phyloP scores from a whole-genome alignment of 1,284 basidiomycete genomes.

The Ganoderma sp. region DNA sequence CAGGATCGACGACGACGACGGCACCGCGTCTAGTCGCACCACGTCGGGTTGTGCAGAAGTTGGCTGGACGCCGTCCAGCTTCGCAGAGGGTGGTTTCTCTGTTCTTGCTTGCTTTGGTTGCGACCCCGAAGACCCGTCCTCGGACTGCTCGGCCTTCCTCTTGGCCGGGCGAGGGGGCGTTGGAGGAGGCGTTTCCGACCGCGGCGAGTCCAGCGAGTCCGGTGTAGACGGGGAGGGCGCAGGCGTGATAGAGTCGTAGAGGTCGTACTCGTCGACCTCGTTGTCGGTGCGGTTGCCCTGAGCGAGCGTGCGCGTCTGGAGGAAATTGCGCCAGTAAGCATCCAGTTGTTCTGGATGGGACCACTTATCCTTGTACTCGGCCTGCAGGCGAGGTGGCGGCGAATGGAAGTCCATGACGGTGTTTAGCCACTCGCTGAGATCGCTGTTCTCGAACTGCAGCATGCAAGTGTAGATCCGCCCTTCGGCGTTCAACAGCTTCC shows the following conservation, averaged over 20 bases:
- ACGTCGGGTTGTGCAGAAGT: too few relatives aligned
- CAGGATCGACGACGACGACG: too few relatives aligned
- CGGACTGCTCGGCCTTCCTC: background rate
- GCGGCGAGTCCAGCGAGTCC: too few relatives aligned
- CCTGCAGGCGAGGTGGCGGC: background rate
- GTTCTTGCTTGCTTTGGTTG: background rate
- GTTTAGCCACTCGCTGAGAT: slow-evolving; percentile 16
- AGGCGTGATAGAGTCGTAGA: background rate
- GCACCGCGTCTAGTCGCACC: too few relatives aligned
- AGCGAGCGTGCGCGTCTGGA: slow-evolving; percentile 5
- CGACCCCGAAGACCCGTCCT: background rate
- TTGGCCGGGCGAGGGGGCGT: background rate
- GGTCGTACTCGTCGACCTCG: background rate
- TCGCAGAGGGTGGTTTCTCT: background rate
- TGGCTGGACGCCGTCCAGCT: background rate
- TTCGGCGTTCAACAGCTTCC: slow-evolving; percentile 12
- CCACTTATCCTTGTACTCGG: slow-evolving; percentile 6
- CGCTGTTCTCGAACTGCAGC: background rate
- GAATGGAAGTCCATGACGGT: slow-evolving; percentile 19
- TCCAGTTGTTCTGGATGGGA: slow-evolving; percentile 12
- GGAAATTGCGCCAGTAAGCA: slow-evolving; percentile 13
- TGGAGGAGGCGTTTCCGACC: background rate
- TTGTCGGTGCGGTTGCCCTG: background rate
- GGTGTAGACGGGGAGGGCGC: too few relatives aligned
- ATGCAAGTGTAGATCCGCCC: slow-evolving; percentile 9